phyloP scores from a whole-genome alignment of 1,139 yeast genomes.

The Zygosaccharomyces pseudobailii region DNA sequence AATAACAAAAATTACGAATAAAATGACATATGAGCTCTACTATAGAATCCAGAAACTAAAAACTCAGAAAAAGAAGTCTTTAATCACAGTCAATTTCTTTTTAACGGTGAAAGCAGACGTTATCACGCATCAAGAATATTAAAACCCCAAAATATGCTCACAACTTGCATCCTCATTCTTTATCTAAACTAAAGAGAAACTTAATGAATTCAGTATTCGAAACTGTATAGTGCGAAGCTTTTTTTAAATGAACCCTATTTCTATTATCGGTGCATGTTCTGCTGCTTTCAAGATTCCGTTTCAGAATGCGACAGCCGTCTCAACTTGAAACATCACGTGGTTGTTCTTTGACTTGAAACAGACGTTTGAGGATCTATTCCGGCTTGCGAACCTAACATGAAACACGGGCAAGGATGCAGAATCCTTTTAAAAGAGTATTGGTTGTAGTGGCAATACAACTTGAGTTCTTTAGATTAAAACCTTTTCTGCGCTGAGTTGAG shows the following conservation, averaged over 20 bases:
- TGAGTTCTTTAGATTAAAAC: neutral
- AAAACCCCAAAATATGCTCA: too few species aligned
- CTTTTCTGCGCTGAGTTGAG: neutral
- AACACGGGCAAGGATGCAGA: slow-evolving; percentile 6
- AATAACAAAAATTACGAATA: too few species aligned
- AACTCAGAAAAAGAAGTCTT: too few species aligned
- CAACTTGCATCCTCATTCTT: too few species aligned
- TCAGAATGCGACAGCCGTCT: slow-evolving; percentile 1
- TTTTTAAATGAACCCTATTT: neutral
- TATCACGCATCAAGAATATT: too few species aligned
- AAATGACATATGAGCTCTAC: too few species aligned
- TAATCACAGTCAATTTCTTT: too few species aligned
- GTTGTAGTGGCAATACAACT: neutral
- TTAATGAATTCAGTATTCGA: too few species aligned
- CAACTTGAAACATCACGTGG: neutral
- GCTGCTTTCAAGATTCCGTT: neutral
- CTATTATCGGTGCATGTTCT: neutral
- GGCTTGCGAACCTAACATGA: slow-evolving; percentile 3
- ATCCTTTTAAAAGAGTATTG: slow-evolving; percentile 15
- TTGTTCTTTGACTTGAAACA: slow-evolving; percentile 5
- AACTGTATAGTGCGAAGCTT: too few species aligned
- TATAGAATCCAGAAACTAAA: too few species aligned
- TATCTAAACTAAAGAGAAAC: too few species aligned
- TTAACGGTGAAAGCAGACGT: too few species aligned
- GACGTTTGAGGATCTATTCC: slow-evolving; percentile 3